A percentile compares a stretch with the other conserved stretches of the same genome.
Conservation (phyloP, 1,284 basidiomycete genomes). For the Schizophyllum amplum region DNA sequence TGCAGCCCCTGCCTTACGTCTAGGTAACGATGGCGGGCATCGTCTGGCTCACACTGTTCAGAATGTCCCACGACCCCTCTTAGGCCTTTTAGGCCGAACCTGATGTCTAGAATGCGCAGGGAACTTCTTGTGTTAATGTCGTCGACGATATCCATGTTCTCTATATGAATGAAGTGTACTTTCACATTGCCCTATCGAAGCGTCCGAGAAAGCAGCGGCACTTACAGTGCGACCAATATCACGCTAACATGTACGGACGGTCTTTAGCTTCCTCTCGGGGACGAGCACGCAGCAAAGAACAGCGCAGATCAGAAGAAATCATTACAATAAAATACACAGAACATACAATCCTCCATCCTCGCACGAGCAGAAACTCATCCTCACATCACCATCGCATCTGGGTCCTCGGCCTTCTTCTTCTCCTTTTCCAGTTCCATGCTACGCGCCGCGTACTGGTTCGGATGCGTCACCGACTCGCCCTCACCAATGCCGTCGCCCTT, state of each 20-base stretch:
- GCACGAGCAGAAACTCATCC: not conserved
- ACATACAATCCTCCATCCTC: not conserved
- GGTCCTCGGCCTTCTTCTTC: slow-evolving; percentile 14
- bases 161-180: not conserved
- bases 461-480: slow-evolving; percentile 90
- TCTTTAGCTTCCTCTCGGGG: too few species aligned
- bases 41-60: not conserved
- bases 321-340: not conserved
- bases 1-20: not conserved
- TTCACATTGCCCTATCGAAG: not conserved
- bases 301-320: too few species aligned
- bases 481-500: slow-evolving; percentile 87
- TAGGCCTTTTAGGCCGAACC: not conserved
- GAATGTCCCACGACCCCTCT: not conserved
- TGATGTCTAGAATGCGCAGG: not conserved
- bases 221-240: too few species aligned
- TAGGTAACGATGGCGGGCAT: not conserved
- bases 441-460: slow-evolving; percentile 76
- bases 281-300: too few species aligned
- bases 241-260: too few species aligned
- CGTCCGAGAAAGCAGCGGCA: too few species aligned
- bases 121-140: not conserved
- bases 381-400: slow-evolving; percentile 4
- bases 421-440: slow-evolving; percentile 60
- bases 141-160: not conserved